Evolutionary conservation across 1,139 yeast genomes (phyloP), one percentile per base, ranked within the genome.

Genomic region (Protomyces pachydermus): DNA sequence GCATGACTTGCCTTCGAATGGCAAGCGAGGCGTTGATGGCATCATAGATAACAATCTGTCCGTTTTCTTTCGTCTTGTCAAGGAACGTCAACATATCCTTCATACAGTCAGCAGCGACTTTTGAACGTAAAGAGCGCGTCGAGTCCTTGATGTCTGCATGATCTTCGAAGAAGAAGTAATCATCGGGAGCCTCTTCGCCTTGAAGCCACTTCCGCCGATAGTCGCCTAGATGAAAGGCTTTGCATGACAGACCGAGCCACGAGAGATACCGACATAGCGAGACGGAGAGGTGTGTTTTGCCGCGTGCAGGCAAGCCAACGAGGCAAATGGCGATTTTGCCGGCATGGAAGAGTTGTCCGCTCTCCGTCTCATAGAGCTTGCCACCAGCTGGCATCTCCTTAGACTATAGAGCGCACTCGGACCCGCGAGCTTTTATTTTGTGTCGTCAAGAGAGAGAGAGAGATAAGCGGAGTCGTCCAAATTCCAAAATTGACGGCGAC

Each of bases 221-320:
- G 74, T 93, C 95, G 23, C 97, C 96, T 67, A 91, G 82, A 75
- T 93, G 98, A 78, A 91, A 93, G 39, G 90, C 85, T 71, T 88
- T 91, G 1, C 97, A 87, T 71, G 89, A 86, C 32, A 93, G 98
- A 4, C 98, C 99, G 51, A 93, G 79, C 81, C 99, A 93, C 70
- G 97, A 81, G 69, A 95, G 80, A 74, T 91, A 93, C 67, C 98
- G 81, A 1, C 97, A 91, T 68, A 93, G 5, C 12, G 96, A 86
- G 32, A 91, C 98, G 6, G 97, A 87, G 66, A 91, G 81, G 73
- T 91, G 93, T 61, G 98, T 93, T 74, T 93, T 93, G 5, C 98
- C 98, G 64, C 98, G 81, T 0, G 97, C 98, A 0, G 99, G 98
- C 67, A 91, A 80, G 0, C 99, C 99, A 5, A 90, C 95, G 70